Evolutionary conservation across 2,329 filamentous ascomycete species (phyloP), one percentile per base, ranked within the genome.

Genomic region (Oidium heveae): DNA sequence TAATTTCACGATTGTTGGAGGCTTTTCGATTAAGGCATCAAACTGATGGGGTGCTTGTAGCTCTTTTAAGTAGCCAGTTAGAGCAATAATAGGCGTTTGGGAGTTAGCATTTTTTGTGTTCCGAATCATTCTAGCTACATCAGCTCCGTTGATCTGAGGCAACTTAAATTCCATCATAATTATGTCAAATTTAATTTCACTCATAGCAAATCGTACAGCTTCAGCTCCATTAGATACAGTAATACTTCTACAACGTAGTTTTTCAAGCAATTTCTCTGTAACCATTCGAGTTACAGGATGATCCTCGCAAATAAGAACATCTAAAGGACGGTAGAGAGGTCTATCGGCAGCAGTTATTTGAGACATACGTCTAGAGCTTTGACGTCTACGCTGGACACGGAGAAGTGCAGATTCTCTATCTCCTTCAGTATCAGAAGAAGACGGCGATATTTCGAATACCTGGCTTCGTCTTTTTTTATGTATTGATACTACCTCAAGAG

Each of bases 141-240:
- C 91, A 13, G 86, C 84, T 24, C 91, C 91, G 62, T 87, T 96
- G 63, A 96, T 87, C 64, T 94, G 86, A 10, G 91, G 89, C 49
- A 98, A 72, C 66, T 89, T 93, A 70, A 87, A 95, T 68, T 98
- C 91, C 67, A 94, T 89, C 72, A 98, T 91, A 65, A 98, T 95
- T 62, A 95, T 86, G 68, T 98, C 91, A 64, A 96, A 98, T 64
- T 96, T 94, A 65, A 98, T 89, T 65, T 96, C 89, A 63, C 89
- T 89, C 73, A 94, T 85, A 32, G 91, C 87, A 68, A 91, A 94
- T 22, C 89, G 80, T 62, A 94, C 82, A 12, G 89, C 91, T 64
- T 98, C 91, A 0, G 86, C 82, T 0, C 91, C 91, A 61, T 88
- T 94, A 2, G 82, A 76, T 4, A 91, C 89, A 2, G 86, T 87